Evolutionary conservation across 176 grass and related monocot genomes (phyloP).

Genomic region (Miscanthus lutarioriparius): DNA sequence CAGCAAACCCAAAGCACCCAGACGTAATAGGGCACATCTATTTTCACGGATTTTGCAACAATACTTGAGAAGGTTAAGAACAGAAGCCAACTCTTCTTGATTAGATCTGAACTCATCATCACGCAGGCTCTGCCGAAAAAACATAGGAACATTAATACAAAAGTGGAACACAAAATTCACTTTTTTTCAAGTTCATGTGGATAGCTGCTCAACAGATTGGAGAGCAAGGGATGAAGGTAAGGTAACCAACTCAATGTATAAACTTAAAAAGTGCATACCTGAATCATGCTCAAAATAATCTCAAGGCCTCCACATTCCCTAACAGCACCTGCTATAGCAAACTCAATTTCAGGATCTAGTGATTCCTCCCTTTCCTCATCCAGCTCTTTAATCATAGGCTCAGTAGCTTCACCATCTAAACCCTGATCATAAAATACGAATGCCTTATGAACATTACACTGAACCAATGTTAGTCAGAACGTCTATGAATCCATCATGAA

Average conservation of each 20-base stretch:
- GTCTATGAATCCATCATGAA: background rate
- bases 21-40: conserved; percentile 67
- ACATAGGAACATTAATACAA: conserved; percentile 7
- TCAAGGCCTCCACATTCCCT: conserved; percentile 94
- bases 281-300: conserved; percentile 97
- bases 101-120: conserved; percentile 84
- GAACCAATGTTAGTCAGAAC: background rate
- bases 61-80: conserved; percentile 88
- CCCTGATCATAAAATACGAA: conserved; percentile 53
- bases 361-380: conserved; percentile 99
- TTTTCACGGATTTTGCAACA: conserved; percentile 99
- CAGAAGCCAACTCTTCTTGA: conserved; percentile 87
- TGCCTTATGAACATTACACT: conserved; percentile 7
- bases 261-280: conserved; percentile 51
- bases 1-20: conserved; percentile 83
- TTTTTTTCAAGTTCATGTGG: conserved; percentile 20
- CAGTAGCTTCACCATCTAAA: conserved; percentile 97
- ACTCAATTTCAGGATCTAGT: conserved; percentile 97
- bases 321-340: conserved; percentile 93
- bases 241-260: background rate
- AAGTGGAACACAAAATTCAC: background rate
- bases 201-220: background rate
- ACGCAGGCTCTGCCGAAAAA: conserved; percentile 56
- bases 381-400: conserved; percentile 99
- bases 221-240: background rate